Conservation (phyloP, 805 yeast genomes). For the Kuraishia molischiana region DNA sequence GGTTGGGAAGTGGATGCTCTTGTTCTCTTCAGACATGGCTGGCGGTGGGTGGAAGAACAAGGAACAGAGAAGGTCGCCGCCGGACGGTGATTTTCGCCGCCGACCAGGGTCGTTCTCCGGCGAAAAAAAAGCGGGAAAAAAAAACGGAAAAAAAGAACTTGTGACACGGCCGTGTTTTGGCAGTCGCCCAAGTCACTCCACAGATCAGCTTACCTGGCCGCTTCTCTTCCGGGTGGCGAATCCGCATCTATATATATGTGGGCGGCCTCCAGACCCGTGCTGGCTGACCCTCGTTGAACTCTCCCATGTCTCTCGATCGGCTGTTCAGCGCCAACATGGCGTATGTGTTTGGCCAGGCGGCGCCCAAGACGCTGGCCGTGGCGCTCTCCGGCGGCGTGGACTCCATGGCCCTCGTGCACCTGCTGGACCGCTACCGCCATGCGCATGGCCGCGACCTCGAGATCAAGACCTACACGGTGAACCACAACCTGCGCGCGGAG, state of each 20-base stretch:
- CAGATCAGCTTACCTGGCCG: no score
- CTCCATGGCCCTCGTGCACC: constrained; percentile 57
- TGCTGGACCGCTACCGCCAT: constrained; percentile 29
- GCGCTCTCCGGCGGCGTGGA: constrained; percentile 81
- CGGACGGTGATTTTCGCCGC: no score
- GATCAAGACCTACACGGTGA: constrained; percentile 52
- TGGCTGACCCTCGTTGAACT: no score
- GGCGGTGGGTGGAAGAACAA: no score
- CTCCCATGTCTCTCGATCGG: not conserved
- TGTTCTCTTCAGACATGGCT: constrained; percentile 21
- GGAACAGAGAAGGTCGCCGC: no score
- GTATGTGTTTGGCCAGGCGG: not conserved
- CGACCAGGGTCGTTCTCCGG: no score
- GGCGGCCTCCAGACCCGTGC: no score
- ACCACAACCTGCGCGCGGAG: constrained; percentile 46
- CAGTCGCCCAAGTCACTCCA: no score
- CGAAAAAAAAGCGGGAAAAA: no score
- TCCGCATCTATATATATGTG: no score
- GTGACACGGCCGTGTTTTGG: no score
- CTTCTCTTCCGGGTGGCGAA: not conserved
- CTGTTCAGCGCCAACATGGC: not conserved
- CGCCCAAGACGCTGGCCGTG: constrained; percentile 24
- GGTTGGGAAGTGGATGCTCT: constrained; percentile 62
- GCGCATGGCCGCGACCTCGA: constrained; percentile 14
- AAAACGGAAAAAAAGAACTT: no score